Conservation (phyloP, 208 protist species). For the Trypanosoma mega region DNA sequence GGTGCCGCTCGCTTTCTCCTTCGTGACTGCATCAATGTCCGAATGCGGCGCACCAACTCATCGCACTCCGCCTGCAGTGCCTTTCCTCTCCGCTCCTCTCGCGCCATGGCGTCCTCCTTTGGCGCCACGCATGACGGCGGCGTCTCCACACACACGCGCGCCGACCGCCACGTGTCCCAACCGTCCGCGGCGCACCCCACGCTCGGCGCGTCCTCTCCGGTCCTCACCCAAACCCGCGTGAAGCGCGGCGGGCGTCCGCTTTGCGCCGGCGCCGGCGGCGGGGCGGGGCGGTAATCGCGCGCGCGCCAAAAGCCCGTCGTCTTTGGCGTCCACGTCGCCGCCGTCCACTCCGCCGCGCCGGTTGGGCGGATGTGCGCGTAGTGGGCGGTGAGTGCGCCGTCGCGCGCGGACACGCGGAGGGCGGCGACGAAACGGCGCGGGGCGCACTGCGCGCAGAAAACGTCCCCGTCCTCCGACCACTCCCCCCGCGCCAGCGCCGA, state of each 20-base stretch:
- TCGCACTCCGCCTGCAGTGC: slow-evolving; percentile 60
- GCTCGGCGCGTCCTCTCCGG: background rate
- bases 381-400: no score
- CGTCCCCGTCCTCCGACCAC: no score
- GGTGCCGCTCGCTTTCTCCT: background rate
- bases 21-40: slow-evolving; percentile 7
- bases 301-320: slow-evolving; percentile 23
- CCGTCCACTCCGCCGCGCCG: background rate
- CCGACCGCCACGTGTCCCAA: slow-evolving; percentile 15
- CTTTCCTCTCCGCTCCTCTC: slow-evolving; percentile 35
- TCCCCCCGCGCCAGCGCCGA: background rate
- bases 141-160: slow-evolving; percentile 5
- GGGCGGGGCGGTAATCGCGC: background rate
- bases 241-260: no score
- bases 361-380: slow-evolving; percentile 6
- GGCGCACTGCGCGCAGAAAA: no score
- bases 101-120: slow-evolving; percentile 24
- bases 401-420: no score
- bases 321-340: slow-evolving; percentile 15
- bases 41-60: slow-evolving; percentile 46
- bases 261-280: background rate
- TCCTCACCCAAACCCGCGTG: background rate
- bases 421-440: no score
- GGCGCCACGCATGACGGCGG: background rate
- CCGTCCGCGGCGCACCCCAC: slow-evolving; percentile 11